Conservation (phyloP, 192 early-diverging fungal species). For the Entomortierella beljakovae region DNA sequence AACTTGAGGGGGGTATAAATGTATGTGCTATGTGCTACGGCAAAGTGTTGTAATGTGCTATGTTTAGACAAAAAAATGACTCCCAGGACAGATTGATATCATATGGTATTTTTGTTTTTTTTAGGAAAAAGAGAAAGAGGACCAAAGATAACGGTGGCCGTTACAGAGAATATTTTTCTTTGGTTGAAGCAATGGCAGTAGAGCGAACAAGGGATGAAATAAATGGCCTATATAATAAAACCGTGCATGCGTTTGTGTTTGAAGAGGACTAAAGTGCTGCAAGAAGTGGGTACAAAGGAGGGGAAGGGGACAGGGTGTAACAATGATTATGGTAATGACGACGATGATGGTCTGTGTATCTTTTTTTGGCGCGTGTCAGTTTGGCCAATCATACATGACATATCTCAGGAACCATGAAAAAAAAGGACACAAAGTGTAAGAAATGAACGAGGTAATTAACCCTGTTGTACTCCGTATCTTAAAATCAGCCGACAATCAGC, state of each 20-base stretch:
- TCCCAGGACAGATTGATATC: too few species aligned
- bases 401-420: not conserved
- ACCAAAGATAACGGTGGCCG: not conserved
- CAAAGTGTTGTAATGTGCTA: too few species aligned
- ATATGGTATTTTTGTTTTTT: too few species aligned
- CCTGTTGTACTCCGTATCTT: conserved; percentile 11
- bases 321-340: not conserved
- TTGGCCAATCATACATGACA: conserved; percentile 8
- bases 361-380: not conserved
- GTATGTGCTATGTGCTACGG: too few species aligned
- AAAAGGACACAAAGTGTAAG: not conserved
- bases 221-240: not conserved
- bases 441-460: conserved; percentile 1
- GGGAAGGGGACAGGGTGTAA: not conserved
- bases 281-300: not conserved
- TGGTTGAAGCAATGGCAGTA: not conserved
- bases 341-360: conserved; percentile 9
- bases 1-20: too few species aligned
- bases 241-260: not conserved
- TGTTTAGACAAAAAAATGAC: too few species aligned
- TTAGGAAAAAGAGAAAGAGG: not conserved
- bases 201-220: not conserved
- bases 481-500: conserved; percentile 7
- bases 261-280: not conserved
- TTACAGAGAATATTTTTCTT: not conserved